Conservation (phyloP, 805 yeast genomes). For the Kodamaea kakaduensis region DNA sequence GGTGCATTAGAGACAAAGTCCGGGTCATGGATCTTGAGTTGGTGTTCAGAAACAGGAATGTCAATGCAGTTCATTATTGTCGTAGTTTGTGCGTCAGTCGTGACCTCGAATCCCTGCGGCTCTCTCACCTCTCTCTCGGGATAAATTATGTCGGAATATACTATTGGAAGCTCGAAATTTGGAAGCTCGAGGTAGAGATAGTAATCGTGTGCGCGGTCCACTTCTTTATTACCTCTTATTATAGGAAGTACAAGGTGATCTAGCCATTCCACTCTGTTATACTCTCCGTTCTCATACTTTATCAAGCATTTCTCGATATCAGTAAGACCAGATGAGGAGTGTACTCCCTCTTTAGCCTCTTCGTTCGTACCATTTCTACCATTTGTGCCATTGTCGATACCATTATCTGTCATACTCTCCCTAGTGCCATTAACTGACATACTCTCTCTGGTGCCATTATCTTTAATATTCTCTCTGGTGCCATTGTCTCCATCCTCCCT, state of each 20-base stretch:
- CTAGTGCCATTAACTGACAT: no score
- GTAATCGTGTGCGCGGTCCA: slow-evolving; percentile 15
- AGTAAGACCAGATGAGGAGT: slow-evolving; percentile 15
- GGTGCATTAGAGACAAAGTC: slow-evolving; percentile 21
- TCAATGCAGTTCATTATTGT: slow-evolving; percentile 33
- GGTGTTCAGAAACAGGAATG: slow-evolving; percentile 20
- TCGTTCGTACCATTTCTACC: no score
- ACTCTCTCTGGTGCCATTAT: slow-evolving; percentile 15
- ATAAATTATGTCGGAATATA: slow-evolving; percentile 57
- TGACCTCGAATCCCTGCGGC: slow-evolving; percentile 10
- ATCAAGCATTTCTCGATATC: slow-evolving; percentile 52
- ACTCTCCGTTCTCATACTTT: slow-evolving; percentile 64
- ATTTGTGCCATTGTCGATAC: no score
- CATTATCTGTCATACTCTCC: no score
- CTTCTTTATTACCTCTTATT: slow-evolving; percentile 5
- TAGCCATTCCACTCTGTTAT: slow-evolving; percentile 63
- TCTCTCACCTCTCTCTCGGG: slow-evolving; percentile 4
- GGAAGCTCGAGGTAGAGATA: slow-evolving; percentile 44
- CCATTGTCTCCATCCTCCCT: neutral
- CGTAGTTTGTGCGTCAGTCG: slow-evolving; percentile 25
- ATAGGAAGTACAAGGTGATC: slow-evolving; percentile 59
- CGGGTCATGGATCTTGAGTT: slow-evolving; percentile 42
- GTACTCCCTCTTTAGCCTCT: no score
- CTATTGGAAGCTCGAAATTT: slow-evolving; percentile 68
- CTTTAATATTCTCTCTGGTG: no score